Base-by-base conservation (phyloP, 2,329 filamentous ascomycete species). In the Pezicula radicicola region DNA sequence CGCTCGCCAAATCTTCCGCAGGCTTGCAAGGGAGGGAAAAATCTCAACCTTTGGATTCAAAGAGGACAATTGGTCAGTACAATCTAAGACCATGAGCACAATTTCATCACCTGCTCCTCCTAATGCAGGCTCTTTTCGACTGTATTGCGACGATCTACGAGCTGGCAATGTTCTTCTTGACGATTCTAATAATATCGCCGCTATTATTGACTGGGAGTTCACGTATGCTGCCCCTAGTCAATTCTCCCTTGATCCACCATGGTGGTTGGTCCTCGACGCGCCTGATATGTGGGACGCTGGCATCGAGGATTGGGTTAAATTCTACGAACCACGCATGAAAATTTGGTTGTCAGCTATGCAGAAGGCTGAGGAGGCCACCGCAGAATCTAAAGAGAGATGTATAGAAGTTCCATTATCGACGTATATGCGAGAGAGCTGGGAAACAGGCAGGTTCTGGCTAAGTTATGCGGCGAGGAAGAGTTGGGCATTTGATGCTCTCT, bases 141-240 rank as follows among this genome's bases (percentile, higher is more conserved):
- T 72, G 15, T 71, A 60, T 56, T 51, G 54, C 6, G 68, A 72
- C 27, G 66, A 71, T 46, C 59, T 72, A 7, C 55, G 18, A 2
- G 59, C 67, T n/a, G 55, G 54, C 3, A 71, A 72, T 41, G 52
- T 70, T 30, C 58, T 72, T 3, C 13, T 70, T 4, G 58, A 68
- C 13, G 47, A 62, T 3, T 50, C 65, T 3, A 44, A 63, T 3
- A 45, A 57, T 0, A 49, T 73, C 1, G 56, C 65, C 7, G 67
- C 58, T 3, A 64, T 71, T 0, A 67, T 75, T 6, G 71, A 74
- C 55, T 75, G 69, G 69, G 72, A 74, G 58, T 70, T 67, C 44
- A 55, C 66, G 0, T 70, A 71, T 45, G 62, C 55, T 2, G 68
- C 61, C 0, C 69, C 69, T 0, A 48, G 61, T 15, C 62, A 71